A percentile compares a stretch with the other conserved stretches of the same genome.
phyloP scores from a whole-genome alignment of 371 early-diverging fungal genomes.

The Parasitella parasitica region DNA sequence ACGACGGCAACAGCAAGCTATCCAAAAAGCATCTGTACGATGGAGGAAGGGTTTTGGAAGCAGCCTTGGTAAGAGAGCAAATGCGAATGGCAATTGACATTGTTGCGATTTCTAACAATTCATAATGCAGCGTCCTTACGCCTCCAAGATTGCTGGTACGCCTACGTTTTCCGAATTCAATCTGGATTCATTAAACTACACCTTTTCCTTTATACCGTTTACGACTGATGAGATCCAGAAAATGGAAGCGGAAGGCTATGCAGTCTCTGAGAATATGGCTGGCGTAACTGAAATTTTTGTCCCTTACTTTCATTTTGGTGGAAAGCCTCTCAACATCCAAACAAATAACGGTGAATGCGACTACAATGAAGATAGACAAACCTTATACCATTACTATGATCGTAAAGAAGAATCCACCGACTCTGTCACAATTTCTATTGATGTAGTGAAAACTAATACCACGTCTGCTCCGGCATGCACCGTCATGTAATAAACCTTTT shows the following conservation, averaged over 20 bases:
- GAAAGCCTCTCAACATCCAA: conserved; percentile 42
- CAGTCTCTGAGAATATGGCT: neutral
- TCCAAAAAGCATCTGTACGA: conserved; percentile 51
- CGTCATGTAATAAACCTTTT: conserved; percentile 7
- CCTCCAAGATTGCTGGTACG: conserved; percentile 74
- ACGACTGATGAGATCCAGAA: neutral
- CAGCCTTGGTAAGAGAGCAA: conserved; percentile 58
- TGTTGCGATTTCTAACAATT: too few relatives aligned
- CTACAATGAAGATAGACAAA: conserved; percentile 65
- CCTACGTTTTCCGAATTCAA: conserved; percentile 64
- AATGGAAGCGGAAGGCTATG: conserved; percentile 2
- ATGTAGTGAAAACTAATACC: neutral
- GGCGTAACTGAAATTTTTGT: conserved; percentile 68
- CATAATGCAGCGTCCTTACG: conserved; percentile 68
- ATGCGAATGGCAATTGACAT: neutral
- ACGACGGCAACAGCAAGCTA: conserved; percentile 27
- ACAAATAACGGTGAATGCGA: conserved; percentile 69
- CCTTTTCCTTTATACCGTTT: conserved; percentile 48
- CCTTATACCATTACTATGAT: conserved; percentile 52
- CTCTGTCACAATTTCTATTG: conserved; percentile 1
- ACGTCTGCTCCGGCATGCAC: conserved; percentile 1
- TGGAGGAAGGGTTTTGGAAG: conserved; percentile 81
- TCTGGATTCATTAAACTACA: conserved; percentile 55
- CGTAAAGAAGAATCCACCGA: neutral
- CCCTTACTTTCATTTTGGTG: conserved; percentile 71